Base-by-base conservation (phyloP, 2,329 filamentous ascomycete species). In the Aspergillus amoenus region DNA sequence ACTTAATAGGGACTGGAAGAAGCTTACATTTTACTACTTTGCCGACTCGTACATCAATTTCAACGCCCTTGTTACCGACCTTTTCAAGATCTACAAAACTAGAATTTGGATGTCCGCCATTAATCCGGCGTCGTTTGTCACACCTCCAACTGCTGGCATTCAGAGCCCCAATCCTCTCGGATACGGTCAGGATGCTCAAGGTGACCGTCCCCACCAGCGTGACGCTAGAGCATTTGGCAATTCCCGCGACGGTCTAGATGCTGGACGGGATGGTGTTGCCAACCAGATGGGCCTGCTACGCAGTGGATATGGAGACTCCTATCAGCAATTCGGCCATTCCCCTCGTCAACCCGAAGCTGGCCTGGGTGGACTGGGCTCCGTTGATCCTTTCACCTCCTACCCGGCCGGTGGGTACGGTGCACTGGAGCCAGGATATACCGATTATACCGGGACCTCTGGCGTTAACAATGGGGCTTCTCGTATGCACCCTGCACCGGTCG, bases 71-170 rank as follows among this genome's bases (percentile, higher is more conserved):
- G 94, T 99, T 52, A 96, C 93, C 0, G 94, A 99, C 71, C 82
- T 99, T 12, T 99, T 97, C 84, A 97, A 97, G 77, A 93, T 97
- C 61, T 99, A 97, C 82, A 99, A 99, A 80, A 96, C 93, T 21
- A 87, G 95, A 66, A 99, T 99, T 68, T 99, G 94, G 94, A 96
- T 99, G 91, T 97, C 93, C 4, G 94, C 94, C 4, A 96, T 99
- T 74, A 99, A 99, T 72, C 94, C 94, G 7, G 94, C 93, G 5
- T 97, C 93, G 0, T 97, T 97, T 73, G 90, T 90, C 22, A 93
- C 87, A 1, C 70, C 71, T 61, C 89, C 90, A 17, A 86, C 86
- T 3, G 80, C 90, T 48, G 88, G 88, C 24, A 79, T 92, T 21
- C 87, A 88, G 70, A 85, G 87, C 2, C 86, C 88, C 1, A 87